These are phyloP conservation scores for Medicago ruthenica DNA, from an alignment of 306 rosid species.

Conservation along the genomic window DNA sequence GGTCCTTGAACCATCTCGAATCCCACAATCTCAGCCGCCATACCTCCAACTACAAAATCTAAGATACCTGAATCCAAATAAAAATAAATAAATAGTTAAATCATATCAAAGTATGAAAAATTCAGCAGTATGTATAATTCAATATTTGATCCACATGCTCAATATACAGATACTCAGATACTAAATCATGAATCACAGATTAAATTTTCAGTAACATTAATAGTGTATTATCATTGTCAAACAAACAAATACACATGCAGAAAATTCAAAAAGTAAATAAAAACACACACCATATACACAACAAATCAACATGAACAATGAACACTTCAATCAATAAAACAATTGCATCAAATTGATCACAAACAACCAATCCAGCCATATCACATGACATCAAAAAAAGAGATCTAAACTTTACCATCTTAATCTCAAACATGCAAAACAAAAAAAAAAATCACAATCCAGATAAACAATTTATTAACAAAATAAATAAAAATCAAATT, in stretches of 20 bases:
- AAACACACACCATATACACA: background rate
- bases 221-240: background rate
- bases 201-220: background rate
- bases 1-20: constrained; percentile 90
- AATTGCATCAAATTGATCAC: constrained; percentile 33
- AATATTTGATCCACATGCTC: constrained; percentile 21
- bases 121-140: constrained; percentile 29
- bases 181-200: constrained; percentile 13
- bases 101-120: constrained; percentile 23
- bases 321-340: constrained; percentile 17
- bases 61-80: constrained; percentile 50
- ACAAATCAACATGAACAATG: constrained; percentile 8
- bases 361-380: constrained; percentile 18
- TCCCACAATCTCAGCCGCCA: constrained; percentile 82
- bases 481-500: constrained; percentile 1
- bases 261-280: background rate
- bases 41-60: constrained; percentile 52
- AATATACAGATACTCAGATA: constrained; percentile 17
- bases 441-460: constrained; percentile 37
- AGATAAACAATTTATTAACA: background rate
- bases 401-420: constrained; percentile 38
- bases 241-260: background rate
- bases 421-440: constrained; percentile 43
- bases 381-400: constrained; percentile 1
- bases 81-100: background rate